phyloP scores from a whole-genome alignment of 2,329 filamentous ascomycete species.

The Teratosphaeriaceae sp. region DNA sequence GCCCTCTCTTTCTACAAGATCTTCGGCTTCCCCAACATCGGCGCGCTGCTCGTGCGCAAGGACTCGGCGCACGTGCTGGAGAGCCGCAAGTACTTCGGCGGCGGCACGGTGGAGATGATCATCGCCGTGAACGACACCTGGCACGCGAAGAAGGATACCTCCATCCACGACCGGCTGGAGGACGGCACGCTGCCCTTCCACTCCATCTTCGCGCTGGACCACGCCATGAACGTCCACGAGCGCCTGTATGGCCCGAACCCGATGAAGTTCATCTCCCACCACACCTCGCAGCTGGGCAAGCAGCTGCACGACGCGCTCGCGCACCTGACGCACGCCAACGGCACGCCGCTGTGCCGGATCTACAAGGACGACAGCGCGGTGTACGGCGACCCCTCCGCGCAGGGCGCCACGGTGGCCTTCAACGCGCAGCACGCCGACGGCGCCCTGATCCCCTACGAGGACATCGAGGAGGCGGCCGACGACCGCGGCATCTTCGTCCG shows the following conservation, averaged over 20 bases:
- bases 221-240: constrained; percentile 52
- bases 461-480: constrained; percentile 55
- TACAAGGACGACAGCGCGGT: constrained; percentile 47
- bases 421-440: constrained; percentile 52
- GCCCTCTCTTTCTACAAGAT: constrained; percentile 60
- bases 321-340: constrained; percentile 48
- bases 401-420: constrained; percentile 59
- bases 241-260: constrained; percentile 51
- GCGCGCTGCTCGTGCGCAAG: constrained; percentile 52
- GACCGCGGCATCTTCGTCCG: constrained; percentile 52
- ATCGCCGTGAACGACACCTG: constrained; percentile 46
- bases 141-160: constrained; percentile 48
- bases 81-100: constrained; percentile 58
- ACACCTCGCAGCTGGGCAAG: constrained; percentile 50
- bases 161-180: constrained; percentile 56
- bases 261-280: constrained; percentile 53
- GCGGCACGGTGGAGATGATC: constrained; percentile 59
- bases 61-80: constrained; percentile 50
- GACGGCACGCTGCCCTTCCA: constrained; percentile 63
- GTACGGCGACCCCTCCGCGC: constrained; percentile 47
- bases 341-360: constrained; percentile 44
- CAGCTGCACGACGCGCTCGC: constrained; percentile 44
- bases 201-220: constrained; percentile 55
- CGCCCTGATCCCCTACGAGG: constrained; percentile 48
- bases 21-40: constrained; percentile 59